phyloP scores from a whole-genome alignment of 345 rosid genomes.

The Reutealis trisperma region DNA sequence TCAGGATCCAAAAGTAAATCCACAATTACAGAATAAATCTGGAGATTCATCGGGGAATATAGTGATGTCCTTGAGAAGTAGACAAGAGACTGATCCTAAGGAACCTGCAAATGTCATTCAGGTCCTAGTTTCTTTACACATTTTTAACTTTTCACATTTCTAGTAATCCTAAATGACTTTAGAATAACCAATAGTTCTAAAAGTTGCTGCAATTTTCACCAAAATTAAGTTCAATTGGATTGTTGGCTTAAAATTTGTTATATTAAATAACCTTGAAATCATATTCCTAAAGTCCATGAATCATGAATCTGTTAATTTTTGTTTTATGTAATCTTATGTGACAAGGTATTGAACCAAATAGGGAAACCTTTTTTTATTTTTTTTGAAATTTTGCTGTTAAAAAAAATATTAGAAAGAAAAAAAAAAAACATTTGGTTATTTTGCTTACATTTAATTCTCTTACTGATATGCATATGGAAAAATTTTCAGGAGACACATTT shows the following conservation, averaged over 20 bases:
- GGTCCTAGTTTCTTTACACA: conserved; percentile 19
- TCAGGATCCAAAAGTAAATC: conserved; percentile 32
- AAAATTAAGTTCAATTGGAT: background rate
- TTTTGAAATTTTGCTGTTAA: background rate
- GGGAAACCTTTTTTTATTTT: no score
- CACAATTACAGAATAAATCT: conserved; percentile 28
- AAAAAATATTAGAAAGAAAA: background rate
- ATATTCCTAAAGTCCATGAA: background rate
- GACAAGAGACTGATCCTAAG: conserved; percentile 45
- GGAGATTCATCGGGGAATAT: conserved; percentile 30
- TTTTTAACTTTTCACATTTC: background rate
- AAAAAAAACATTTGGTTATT: background rate
- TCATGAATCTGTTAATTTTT: background rate
- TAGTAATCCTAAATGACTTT: background rate
- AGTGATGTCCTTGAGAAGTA: conserved; percentile 32
- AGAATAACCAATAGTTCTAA: no score
- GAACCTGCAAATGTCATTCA: conserved; percentile 39
- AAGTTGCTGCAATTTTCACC: no score
- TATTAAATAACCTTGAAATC: background rate
- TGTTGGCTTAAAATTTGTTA: no score
- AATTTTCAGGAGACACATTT: conserved; percentile 13
- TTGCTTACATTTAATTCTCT: background rate
- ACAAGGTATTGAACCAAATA: background rate
- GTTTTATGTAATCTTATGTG: background rate
- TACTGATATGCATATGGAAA: background rate